Percentiles rank a stretch among this genome's conserved stretches.
These are phyloP conservation scores for Dendrobium chrysotoxum DNA, from an alignment of 106 monocot species.

Conservation along the genomic window DNA sequence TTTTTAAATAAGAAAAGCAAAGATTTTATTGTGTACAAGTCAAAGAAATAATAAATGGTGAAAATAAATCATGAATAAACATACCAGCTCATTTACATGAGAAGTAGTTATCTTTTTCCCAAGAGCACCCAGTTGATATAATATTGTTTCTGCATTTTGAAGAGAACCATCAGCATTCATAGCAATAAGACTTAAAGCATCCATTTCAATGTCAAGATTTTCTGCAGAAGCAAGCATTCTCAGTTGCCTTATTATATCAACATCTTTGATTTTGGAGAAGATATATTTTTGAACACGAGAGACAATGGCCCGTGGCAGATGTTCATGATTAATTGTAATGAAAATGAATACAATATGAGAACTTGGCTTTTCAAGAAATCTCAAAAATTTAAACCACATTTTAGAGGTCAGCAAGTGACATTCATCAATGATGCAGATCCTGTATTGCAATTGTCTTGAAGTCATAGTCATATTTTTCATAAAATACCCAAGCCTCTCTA, in stretches of 20 bases:
- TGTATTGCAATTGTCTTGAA: conserved; percentile 23
- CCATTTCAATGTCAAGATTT: conserved; percentile 49
- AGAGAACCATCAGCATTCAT: conserved; percentile 68
- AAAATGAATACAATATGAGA: conserved; percentile 56
- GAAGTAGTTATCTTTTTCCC: conserved; percentile 55
- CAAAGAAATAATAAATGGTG: neutral
- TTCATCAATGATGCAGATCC: conserved; percentile 53
- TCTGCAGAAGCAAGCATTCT: conserved; percentile 45
- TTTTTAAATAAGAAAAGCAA: conserved; percentile 2
- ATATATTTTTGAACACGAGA: conserved; percentile 62
- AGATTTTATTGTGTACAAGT: neutral
- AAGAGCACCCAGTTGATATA: conserved; percentile 55
- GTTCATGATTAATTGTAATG: conserved; percentile 47
- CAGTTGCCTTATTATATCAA: conserved; percentile 41
- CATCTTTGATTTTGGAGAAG: conserved; percentile 69
- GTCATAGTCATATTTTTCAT: conserved; percentile 32
- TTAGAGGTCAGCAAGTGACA: conserved; percentile 57
- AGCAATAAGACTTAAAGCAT: conserved; percentile 61
- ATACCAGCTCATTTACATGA: conserved; percentile 67
- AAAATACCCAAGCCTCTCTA: conserved; percentile 31
- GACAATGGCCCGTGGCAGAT: conserved; percentile 40
- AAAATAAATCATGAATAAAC: conserved; percentile 2
- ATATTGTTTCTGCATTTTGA: conserved; percentile 65
- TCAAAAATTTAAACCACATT: conserved; percentile 50
- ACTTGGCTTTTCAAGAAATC: conserved; percentile 53